Conservation (phyloP, 1,284 basidiomycete genomes). For the Ustilago sp. region DNA sequence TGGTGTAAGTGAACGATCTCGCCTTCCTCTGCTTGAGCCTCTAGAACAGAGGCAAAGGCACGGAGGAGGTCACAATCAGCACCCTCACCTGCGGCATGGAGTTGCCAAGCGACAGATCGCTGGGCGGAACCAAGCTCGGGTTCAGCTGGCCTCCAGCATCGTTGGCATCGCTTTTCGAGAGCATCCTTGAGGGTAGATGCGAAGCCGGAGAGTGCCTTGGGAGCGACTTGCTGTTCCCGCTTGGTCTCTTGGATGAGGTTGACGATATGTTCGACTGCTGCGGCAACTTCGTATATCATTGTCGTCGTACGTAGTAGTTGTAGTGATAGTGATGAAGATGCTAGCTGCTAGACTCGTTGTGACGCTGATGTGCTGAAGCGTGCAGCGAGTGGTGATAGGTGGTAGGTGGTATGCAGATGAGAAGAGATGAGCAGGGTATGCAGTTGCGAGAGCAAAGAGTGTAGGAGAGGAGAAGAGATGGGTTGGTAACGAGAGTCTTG, state of each 20-base stretch:
- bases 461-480: neutral
- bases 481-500: neutral
- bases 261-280: conserved; percentile 47
- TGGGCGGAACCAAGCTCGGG: conserved; percentile 50
- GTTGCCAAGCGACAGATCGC: conserved; percentile 53
- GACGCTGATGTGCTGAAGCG: conserved; percentile 1
- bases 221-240: conserved; percentile 12
- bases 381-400: neutral
- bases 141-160: conserved; percentile 33
- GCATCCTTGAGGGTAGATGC: conserved; percentile 46
- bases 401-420: neutral
- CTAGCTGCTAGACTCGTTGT: neutral
- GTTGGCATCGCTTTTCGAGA: conserved; percentile 42
- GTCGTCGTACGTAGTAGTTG: neutral
- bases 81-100: conserved; percentile 54
- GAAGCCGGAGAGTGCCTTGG: conserved; percentile 34
- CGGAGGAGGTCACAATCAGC: conserved; percentile 40
- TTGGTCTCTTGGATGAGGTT: conserved; percentile 25
- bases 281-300: conserved; percentile 56
- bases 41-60: conserved; percentile 38
- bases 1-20: conserved; percentile 25
- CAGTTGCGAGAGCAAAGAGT: neutral
- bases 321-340: neutral
- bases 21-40: conserved; percentile 29
- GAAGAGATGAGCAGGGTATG: neutral